Evolutionary conservation across 371 early-diverging fungal species (phyloP).

Genomic region (Mucor lusitanicus): DNA sequence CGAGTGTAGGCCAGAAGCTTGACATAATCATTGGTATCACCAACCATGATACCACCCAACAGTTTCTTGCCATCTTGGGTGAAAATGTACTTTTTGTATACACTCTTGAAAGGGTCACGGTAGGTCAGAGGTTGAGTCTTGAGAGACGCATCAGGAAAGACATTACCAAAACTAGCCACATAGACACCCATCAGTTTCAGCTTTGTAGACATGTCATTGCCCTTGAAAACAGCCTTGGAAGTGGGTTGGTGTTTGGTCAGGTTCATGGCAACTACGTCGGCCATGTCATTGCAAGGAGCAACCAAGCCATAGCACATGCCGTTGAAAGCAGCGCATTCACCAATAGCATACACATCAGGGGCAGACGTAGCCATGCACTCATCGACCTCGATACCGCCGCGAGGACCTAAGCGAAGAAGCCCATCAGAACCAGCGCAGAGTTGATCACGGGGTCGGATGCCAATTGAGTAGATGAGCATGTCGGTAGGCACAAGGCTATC

Average conservation of each 20-base stretch:
- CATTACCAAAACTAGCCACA: constrained; percentile 72
- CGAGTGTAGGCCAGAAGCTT: constrained; percentile 57
- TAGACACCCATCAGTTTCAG: constrained; percentile 70
- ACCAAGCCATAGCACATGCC: constrained; percentile 63
- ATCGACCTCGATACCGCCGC: constrained; percentile 64
- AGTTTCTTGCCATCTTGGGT: constrained; percentile 64
- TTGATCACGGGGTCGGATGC: constrained; percentile 64
- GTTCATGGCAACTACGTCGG: constrained; percentile 62
- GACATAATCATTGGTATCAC: constrained; percentile 66
- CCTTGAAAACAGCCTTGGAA: constrained; percentile 40
- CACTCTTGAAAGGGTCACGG: constrained; percentile 60
- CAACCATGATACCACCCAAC: constrained; percentile 72
- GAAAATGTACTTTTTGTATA: constrained; percentile 67
- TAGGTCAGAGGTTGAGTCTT: constrained; percentile 48
- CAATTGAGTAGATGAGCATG: constrained; percentile 61
- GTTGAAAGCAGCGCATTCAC: constrained; percentile 59
- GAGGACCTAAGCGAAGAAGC: constrained; percentile 28
- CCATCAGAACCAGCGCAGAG: constrained; percentile 42
- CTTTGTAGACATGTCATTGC: constrained; percentile 72
- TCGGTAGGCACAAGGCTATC: constrained; percentile 36
- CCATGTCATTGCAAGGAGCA: constrained; percentile 75
- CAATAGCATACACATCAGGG: constrained; percentile 63
- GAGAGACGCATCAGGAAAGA: constrained; percentile 47
- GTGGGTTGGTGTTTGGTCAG: constrained; percentile 28
- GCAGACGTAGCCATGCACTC: constrained; percentile 47